Evolutionary conservation across 441 rosid genomes (phyloP).

Genomic region (Hypseocharis bilobata): DNA sequence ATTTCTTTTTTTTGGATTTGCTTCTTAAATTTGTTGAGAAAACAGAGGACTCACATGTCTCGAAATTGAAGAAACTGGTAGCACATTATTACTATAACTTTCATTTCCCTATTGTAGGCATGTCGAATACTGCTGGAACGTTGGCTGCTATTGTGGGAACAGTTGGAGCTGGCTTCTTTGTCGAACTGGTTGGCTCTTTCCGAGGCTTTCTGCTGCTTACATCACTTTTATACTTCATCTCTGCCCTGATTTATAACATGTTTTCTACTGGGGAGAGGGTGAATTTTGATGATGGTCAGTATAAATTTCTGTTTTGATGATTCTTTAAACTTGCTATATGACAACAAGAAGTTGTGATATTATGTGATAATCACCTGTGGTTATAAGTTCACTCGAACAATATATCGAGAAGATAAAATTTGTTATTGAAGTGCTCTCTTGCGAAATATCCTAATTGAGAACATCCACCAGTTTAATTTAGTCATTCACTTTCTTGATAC

Average conservation of each 20-base stretch:
- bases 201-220: conserved; percentile 79
- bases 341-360: background rate
- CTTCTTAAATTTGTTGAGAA: background rate
- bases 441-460: background rate
- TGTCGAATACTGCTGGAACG: conserved; percentile 77
- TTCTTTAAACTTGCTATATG: background rate
- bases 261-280: conserved; percentile 82
- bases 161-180: conserved; percentile 88
- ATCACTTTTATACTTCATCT: conserved; percentile 48
- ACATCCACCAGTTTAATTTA: background rate
- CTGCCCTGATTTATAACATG: conserved; percentile 61
- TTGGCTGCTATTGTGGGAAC: conserved; percentile 86
- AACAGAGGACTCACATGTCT: background rate
- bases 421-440: background rate
- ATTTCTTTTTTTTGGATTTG: background rate
- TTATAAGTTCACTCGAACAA: background rate
- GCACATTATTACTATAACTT: background rate
- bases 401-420: background rate
- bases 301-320: conserved; percentile 4
- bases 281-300: conserved; percentile 54
- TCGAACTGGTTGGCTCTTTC: conserved; percentile 76
- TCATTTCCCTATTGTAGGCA: conserved; percentile 39
- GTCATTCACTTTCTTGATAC: background rate
- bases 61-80: background rate
- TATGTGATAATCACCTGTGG: background rate